Conservation (phyloP, 2,329 filamentous ascomycete species). For the Trichophyton rubrum region DNA sequence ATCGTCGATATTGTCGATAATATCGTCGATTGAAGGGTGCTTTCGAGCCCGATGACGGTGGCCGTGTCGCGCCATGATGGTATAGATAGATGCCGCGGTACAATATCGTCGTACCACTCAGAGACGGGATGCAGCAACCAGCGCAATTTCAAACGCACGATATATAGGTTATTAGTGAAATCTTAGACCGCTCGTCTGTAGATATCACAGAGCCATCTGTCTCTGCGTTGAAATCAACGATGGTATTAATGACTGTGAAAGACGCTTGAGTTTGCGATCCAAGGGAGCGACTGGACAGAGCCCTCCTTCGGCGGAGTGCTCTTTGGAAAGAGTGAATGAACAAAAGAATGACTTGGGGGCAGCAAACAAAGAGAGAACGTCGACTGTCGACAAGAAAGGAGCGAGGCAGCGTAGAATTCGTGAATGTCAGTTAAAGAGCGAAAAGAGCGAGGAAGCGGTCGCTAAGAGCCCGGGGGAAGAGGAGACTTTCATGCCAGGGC, state of each 20-base stretch:
- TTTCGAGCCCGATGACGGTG: conserved; percentile 7
- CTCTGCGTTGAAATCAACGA: neutral
- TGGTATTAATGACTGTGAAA: neutral
- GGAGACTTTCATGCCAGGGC: conserved; percentile 1
- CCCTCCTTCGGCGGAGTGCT: neutral
- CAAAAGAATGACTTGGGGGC: conserved; percentile 9
- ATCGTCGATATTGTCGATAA: conserved; percentile 4
- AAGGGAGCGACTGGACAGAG: neutral
- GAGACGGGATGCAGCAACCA: conserved; percentile 9
- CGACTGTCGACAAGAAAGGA: conserved; percentile 4
- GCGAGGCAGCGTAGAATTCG: neutral
- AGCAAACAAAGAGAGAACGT: conserved; percentile 7
- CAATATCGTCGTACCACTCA: neutral
- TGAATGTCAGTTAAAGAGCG: neutral
- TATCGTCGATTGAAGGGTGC: conserved; percentile 4
- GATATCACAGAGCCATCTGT: neutral
- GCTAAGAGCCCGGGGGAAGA: neutral
- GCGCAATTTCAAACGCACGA: conserved; percentile 7
- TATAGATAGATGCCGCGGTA: neutral
- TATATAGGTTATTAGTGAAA: neutral
- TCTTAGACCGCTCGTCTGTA: too few relatives aligned
- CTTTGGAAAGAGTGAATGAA: neutral
- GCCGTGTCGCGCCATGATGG: conserved; percentile 9
- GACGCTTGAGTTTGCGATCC: neutral
- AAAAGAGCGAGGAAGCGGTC: neutral